Conservation (phyloP, 495 filamentous ascomycete species). For the Tuber melanosporum region DNA sequence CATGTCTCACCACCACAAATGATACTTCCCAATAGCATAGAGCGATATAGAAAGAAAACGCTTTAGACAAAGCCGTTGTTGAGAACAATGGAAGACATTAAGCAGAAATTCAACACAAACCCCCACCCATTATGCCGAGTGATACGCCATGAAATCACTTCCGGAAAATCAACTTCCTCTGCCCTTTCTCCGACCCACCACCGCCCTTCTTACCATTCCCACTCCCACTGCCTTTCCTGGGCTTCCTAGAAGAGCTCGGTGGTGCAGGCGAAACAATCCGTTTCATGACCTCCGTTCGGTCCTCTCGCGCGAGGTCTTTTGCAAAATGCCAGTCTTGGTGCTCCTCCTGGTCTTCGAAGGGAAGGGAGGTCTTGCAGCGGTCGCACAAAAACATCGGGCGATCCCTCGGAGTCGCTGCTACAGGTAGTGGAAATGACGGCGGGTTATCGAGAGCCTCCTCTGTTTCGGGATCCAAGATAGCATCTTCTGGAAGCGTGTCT, state of each 20-base stretch:
- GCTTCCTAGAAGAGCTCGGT: conserved; percentile 39
- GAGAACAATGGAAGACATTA: too few relatives aligned
- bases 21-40: too few relatives aligned
- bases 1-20: too few relatives aligned
- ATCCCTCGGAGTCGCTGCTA: neutral
- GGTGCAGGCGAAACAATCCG: conserved; percentile 1
- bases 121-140: neutral
- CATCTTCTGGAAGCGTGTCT: conserved; percentile 22
- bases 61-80: too few relatives aligned
- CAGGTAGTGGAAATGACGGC: neutral
- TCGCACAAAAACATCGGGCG: neutral
- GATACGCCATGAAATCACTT: conserved; percentile 43
- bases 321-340: conserved; percentile 97
- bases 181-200: conserved; percentile 59
- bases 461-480: conserved; percentile 31
- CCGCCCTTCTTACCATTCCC: conserved; percentile 39
- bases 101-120: too few relatives aligned
- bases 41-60: too few relatives aligned
- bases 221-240: conserved; percentile 41
- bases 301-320: conserved; percentile 59
- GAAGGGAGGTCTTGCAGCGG: conserved; percentile 58
- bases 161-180: conserved; percentile 67
- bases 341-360: conserved; percentile 56
- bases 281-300: conserved; percentile 20
- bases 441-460: conserved; percentile 44